Evolutionary conservation across 2,329 filamentous ascomycete genomes (phyloP).

Genomic region (Ophiocordyceps camponoti-floridani): DNA sequence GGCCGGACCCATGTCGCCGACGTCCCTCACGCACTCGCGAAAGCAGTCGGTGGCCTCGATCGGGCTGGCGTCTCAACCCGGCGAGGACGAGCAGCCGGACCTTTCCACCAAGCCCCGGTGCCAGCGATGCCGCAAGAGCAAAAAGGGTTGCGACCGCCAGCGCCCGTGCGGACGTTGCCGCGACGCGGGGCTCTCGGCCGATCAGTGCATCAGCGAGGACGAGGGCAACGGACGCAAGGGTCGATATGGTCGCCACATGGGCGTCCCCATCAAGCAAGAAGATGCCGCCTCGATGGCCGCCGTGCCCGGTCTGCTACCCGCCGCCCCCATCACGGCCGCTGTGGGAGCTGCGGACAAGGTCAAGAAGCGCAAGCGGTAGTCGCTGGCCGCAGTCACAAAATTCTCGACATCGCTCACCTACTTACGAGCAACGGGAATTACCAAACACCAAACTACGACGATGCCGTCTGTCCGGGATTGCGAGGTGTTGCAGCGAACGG

Average conservation of each 20-base stretch:
- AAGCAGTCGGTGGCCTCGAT: conserved; percentile 57
- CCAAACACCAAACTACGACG: too few species aligned
- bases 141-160: conserved; percentile 96
- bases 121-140: conserved; percentile 97
- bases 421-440: too few species aligned
- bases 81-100: conserved; percentile 79
- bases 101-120: conserved; percentile 91
- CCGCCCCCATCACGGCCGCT: conserved; percentile 23
- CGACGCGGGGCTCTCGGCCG: conserved; percentile 82
- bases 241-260: conserved; percentile 63
- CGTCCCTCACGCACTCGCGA: conserved; percentile 53
- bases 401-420: too few species aligned
- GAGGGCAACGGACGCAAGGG: conserved; percentile 95
- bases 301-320: conserved; percentile 21
- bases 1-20: conserved; percentile 37
- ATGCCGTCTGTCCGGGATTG: too few species aligned
- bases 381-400: background rate
- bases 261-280: conserved; percentile 43
- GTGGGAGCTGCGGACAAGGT: conserved; percentile 31
- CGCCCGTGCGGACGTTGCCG: conserved; percentile 89
- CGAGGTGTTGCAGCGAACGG: too few species aligned
- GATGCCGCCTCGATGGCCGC: conserved; percentile 22
- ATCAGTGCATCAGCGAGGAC: conserved; percentile 93
- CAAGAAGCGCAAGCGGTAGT: conserved; percentile 44
- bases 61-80: conserved; percentile 28